Evolutionary conservation across 192 early-diverging fungal genomes (phyloP), one percentile per base, ranked within the genome.

Genomic region (Neocallimastix lanati): DNA sequence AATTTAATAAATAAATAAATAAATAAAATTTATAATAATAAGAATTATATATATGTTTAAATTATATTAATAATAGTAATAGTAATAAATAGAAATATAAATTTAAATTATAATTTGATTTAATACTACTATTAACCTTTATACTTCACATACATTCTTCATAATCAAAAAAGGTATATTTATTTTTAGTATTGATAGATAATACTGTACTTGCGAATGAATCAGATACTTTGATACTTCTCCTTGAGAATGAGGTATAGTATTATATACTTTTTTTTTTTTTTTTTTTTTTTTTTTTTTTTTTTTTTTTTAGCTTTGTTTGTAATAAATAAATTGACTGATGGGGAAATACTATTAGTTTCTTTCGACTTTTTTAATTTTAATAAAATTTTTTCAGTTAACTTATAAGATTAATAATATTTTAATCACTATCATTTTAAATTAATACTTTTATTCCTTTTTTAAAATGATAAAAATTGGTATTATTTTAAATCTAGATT

Each of bases 81-180:
- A 12, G 13, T 14, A 38, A 38, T 14, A 38, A 38, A 14, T 38
- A 38, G 14, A 13, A 14, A 38, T 13, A 93, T 29, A 96, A 82
- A 81, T 93, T 92, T 77, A 96, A 79, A 29, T 93, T 88, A 30
- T 95, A 85, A 80, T 91, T 95, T 35, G 97, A 97, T 28, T 87
- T 80, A 18, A 99, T 88, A 28, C 87, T 87, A 30, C 86, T n/a
- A 93, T 78, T 92, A 93, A 6, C 91, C 95, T 79, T 94, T 96
- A 27, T 84, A 84, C 79, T 94, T 94, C 93, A 93, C 93, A 98
- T 93, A 83, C 92, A 95, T 82, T 97, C 96, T 77, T 96, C 94
- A 78, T 95, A 91, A 29, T 88, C 86, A 76, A 96, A 81, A 29
- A 92, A 76, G 0, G 91, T 91, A 13, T 88, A 82, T 79, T 93